Base-by-base conservation (phyloP, 768 basidiomycete genomes). In the Crassisporium funariophilum region DNA sequence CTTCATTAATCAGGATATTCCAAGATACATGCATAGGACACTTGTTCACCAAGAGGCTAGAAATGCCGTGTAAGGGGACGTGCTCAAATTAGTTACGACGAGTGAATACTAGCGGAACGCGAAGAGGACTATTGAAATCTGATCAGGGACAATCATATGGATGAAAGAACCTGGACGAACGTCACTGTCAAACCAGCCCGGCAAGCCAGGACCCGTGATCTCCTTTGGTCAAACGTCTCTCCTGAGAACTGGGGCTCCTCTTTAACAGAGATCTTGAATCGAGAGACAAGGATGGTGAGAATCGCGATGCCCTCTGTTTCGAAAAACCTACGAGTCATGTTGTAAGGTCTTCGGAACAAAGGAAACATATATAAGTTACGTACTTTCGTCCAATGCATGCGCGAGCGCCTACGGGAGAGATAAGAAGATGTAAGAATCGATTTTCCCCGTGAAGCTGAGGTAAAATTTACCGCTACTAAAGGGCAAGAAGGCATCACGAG, bases 401-500 rank as follows among this genome's bases (percentile, higher is more conserved):
- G 33, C 57, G 60, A 11, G 60, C 46, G 11, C 56, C 59, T 60
- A 23, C 10, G 31, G 10, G 36, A 24, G 8, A 22, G 2, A 17
- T 15, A 29, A 21, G 9, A 24, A 7, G 29, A 11, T 22, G 19
- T 13, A 29, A 9, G 9, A 23, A 8, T 10, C 29, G 12, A 45
- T 7, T 12, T 19, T 39, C 6, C 11, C 9, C 17, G 29, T 8
- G 25, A 12, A 15, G 5, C 4, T 0, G 25, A 33, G 5, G 27
- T n/a, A 21, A 5, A 11, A 29, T 41, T 40, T 37, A 66, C 77
- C 77, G 35, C 59, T 65, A 44, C 74, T 77, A 55, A 81, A 81
- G 3, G 79, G 77, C 20, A 78, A 29, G 55, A 79, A 81, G 0
- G 80, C 81, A 53, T 81, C 79, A 25, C 59, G 67, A 16, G 75